Base-by-base conservation (phyloP, 176 grass and related monocot species). In the Carex parvula region DNA sequence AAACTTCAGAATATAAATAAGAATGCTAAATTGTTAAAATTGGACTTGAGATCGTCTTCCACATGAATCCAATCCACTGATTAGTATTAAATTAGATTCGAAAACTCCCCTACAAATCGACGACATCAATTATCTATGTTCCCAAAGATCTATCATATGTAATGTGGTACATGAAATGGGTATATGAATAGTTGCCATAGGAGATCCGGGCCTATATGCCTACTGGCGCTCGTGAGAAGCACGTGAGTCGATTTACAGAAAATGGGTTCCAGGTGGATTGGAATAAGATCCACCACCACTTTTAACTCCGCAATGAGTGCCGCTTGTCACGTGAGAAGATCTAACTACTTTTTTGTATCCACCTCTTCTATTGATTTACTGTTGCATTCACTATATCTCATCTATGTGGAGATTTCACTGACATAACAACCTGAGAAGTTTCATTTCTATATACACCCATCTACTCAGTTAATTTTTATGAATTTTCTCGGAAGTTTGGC, bases 211-310 rank as follows among this genome's bases (percentile, higher is more conserved):
- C 14, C 73, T 1, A 78, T 14, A 18, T 33, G 26, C 50, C 52
- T 32, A 60, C 4, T 30, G 41, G 44, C 44, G 56, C 62, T 68
- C 60, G 81, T 83, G 81, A 83, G 37, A 44, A 35, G 81, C 81
- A 83, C 81, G 81, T 83, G 81, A 66, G 60, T 68, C 39, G 81
- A 66, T 66, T 60, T 78, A 57, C 71, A 57, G 73, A 33, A 57
- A 57, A 78, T 78, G 73, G 73, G 48, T 78, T 78, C 73, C 73
- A 78, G 73, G 52, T 76, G 71, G 71, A 54, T 22, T 78, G 73
- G 73, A 77, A 56, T 71, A 57, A 56, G 73, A 77, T 77, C 50
- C 73, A 77, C 73, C 50, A 2, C 13, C 73, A 48, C 2, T 33
- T 48, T 62, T 42, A 9, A 62, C 79, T 81, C 79, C 17, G 62